phyloP scores from a whole-genome alignment of 2,329 filamentous ascomycete genomes.

The Cercospora sojina region DNA sequence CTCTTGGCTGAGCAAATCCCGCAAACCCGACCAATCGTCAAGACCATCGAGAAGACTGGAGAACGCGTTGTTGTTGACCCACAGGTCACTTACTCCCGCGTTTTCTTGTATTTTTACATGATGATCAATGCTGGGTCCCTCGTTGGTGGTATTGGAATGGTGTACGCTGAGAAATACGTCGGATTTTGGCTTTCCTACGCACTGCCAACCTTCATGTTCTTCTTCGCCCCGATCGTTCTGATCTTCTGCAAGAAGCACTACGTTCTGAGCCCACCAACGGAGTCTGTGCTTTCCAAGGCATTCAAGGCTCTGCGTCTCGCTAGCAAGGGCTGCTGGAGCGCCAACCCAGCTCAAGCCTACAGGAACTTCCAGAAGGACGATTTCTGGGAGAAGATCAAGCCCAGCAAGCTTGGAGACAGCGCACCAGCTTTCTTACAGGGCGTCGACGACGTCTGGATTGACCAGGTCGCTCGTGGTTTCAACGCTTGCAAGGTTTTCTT shows the following conservation, averaged over 20 bases:
- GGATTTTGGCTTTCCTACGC: slow-evolving; percentile 67
- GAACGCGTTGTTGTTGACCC: slow-evolving; percentile 51
- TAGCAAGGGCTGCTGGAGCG: slow-evolving; percentile 57
- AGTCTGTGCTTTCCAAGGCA: slow-evolving; percentile 69
- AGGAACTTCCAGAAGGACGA: slow-evolving; percentile 53
- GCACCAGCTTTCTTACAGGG: slow-evolving; percentile 70
- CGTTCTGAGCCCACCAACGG: slow-evolving; percentile 60
- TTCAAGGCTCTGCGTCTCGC: slow-evolving; percentile 60
- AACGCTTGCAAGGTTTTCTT: slow-evolving; percentile 68
- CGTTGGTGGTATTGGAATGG: slow-evolving; percentile 61
- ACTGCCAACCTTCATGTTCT: slow-evolving; percentile 63
- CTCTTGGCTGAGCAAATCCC: slow-evolving; percentile 51
- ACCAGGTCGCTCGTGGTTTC: slow-evolving; percentile 66
- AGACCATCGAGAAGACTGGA: slow-evolving; percentile 40
- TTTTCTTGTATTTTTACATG: slow-evolving; percentile 65
- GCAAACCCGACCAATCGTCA: slow-evolving; percentile 42
- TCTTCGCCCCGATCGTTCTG: slow-evolving; percentile 59
- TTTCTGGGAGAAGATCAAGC: slow-evolving; percentile 69
- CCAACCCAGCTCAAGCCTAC: slow-evolving; percentile 61
- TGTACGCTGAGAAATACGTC: slow-evolving; percentile 64
- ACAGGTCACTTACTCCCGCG: slow-evolving; percentile 47
- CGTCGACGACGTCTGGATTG: slow-evolving; percentile 79
- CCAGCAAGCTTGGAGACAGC: slow-evolving; percentile 57
- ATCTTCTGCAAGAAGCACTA: slow-evolving; percentile 51
- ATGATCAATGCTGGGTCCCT: slow-evolving; percentile 72